Conservation (phyloP, 2,329 filamentous ascomycete species). For the Trichoderma sp. region DNA sequence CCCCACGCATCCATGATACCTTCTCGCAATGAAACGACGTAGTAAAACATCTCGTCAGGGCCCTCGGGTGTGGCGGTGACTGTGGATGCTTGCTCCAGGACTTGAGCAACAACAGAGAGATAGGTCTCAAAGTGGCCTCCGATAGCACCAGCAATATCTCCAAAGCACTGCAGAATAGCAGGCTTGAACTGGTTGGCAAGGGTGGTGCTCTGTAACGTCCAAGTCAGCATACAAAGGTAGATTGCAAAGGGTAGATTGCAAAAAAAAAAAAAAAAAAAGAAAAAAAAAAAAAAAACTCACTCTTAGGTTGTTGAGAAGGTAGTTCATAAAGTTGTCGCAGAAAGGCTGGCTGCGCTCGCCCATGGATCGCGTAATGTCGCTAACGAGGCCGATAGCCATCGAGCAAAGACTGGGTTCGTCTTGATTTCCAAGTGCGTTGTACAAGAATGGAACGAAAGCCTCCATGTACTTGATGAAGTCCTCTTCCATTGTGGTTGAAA, state of each 20-base stretch:
- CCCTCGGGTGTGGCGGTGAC: conserved; percentile 79
- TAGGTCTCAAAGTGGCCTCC: conserved; percentile 91
- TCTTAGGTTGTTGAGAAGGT: conserved; percentile 86
- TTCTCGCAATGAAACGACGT: conserved; percentile 90
- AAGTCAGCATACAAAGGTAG: conserved; percentile 7
- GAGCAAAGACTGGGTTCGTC: conserved; percentile 93
- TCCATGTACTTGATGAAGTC: conserved; percentile 99
- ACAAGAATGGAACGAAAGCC: conserved; percentile 86
- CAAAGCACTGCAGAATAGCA: conserved; percentile 95
- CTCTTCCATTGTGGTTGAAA: conserved; percentile 87
- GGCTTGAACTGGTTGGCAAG: conserved; percentile 97
- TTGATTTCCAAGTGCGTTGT: conserved; percentile 92
- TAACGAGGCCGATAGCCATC: conserved; percentile 96
- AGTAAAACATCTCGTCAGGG: conserved; percentile 94
- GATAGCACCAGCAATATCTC: conserved; percentile 95
- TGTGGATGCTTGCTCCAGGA: conserved; percentile 87
- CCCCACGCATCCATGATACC: conserved; percentile 99
- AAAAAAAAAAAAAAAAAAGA: too few species aligned
- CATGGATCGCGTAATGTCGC: conserved; percentile 90
- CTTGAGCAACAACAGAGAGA: conserved; percentile 85
- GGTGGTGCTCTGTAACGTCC: conserved; percentile 64
- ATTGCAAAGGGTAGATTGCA: not conserved
- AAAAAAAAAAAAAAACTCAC: too few species aligned
- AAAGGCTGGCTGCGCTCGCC: conserved; percentile 89
- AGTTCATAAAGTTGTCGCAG: conserved; percentile 98